phyloP scores from a whole-genome alignment of 2,329 filamentous ascomycete genomes.

The Colletotrichum chlorophyti region DNA sequence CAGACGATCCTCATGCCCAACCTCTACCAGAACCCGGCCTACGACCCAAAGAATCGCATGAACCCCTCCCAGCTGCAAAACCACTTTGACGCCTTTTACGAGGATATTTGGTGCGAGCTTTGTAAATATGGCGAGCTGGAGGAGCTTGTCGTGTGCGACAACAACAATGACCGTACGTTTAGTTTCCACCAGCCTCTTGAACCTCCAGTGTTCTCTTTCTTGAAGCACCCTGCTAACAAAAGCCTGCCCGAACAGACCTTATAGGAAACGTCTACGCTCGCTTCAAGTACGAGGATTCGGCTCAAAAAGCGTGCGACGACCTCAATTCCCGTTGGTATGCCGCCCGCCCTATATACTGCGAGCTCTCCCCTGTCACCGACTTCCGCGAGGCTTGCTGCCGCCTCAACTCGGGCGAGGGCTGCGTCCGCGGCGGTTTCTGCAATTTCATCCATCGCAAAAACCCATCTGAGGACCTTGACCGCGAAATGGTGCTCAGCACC shows the following conservation, averaged over 20 bases:
- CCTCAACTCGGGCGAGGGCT: conserved; percentile 92
- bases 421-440: conserved; percentile 95
- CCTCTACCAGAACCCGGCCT: conserved; percentile 98
- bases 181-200: background rate
- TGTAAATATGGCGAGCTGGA: conserved; percentile 98
- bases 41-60: conserved; percentile 97
- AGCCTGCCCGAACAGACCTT: conserved; percentile 65
- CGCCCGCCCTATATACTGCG: conserved; percentile 96
- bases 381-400: conserved; percentile 98
- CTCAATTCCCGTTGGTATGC: conserved; percentile 98
- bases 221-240: background rate
- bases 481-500: conserved; percentile 84
- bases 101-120: conserved; percentile 99
- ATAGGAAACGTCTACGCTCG: conserved; percentile 99
- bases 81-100: conserved; percentile 99
- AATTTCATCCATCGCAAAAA: conserved; percentile 99
- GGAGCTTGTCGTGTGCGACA: conserved; percentile 98
- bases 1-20: conserved; percentile 98
- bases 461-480: conserved; percentile 84
- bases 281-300: conserved; percentile 99
- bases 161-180: conserved; percentile 92
- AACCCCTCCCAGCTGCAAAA: conserved; percentile 95
- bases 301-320: conserved; percentile 91
- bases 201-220: conserved; percentile 29
- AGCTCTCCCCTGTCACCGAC: conserved; percentile 94